Evolutionary conservation across 139 green algal species (phyloP).

Genomic region (Chlorella sp.): DNA sequence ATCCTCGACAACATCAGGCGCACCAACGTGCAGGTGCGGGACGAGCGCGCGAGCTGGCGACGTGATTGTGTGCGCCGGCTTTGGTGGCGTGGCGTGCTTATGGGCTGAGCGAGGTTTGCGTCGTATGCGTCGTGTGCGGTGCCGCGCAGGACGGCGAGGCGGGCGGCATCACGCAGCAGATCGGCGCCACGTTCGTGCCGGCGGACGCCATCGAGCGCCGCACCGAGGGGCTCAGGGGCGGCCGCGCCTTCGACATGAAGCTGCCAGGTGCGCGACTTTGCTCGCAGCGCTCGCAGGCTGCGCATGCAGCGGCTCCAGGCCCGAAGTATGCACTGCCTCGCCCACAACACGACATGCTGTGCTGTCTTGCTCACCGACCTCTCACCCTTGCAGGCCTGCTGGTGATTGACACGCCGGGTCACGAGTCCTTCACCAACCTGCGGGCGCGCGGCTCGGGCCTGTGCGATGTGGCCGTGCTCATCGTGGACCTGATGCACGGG

Average conservation of each 20-base stretch:
- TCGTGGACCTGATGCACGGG: conserved; percentile 98
- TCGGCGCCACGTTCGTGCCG: conserved; percentile 97
- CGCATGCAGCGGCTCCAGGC: no score
- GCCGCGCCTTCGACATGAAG: conserved; percentile 68
- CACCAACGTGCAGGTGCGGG: conserved; percentile 97
- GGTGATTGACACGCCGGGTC: conserved; percentile 97
- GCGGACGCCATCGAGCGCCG: conserved; percentile 70
- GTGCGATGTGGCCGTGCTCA: conserved; percentile 97
- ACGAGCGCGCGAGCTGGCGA: no score
- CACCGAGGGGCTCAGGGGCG: conserved; percentile 60
- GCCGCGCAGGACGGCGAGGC: conserved; percentile 97
- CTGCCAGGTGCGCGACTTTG: conserved; percentile 51
- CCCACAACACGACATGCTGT: no score
- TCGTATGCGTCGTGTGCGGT: neutral
- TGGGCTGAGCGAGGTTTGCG: neutral
- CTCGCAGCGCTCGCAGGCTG: no score
- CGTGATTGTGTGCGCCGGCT: neutral
- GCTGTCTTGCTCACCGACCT: no score
- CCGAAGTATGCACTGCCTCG: no score
- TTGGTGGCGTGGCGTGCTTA: no score
- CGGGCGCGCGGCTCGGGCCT: conserved; percentile 83
- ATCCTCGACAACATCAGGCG: conserved; percentile 96
- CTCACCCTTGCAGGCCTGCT: conserved; percentile 68
- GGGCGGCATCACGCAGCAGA: conserved; percentile 99
- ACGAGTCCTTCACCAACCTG: conserved; percentile 98